These are phyloP conservation scores for Cyclospora cayetanensis DNA, from an alignment of 169 alveolate genomes.

Conservation along the genomic window DNA sequence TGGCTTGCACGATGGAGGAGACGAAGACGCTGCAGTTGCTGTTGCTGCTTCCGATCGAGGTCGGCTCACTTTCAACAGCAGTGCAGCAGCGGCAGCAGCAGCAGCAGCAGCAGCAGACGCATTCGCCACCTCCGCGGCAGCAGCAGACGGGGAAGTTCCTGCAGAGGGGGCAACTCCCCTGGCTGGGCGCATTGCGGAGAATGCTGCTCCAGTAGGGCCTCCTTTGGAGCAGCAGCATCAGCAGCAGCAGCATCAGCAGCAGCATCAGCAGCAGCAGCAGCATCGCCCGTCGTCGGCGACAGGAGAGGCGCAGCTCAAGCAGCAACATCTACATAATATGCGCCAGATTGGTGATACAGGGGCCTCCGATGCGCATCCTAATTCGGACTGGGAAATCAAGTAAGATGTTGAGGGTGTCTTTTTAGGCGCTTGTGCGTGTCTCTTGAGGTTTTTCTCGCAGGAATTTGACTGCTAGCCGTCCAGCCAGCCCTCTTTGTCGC, in stretches of 20 bases:
- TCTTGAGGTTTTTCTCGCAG: not conserved
- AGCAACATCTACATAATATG: not conserved
- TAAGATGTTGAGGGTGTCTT: not conserved
- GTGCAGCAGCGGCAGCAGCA: not conserved
- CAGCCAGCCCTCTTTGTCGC: not conserved
- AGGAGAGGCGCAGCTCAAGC: not conserved
- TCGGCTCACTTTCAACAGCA: not conserved
- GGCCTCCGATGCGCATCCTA: too few species aligned
- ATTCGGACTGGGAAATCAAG: conserved; percentile 33
- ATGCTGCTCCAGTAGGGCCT: not conserved
- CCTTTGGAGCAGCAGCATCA: not conserved
- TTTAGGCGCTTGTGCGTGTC: too few species aligned
- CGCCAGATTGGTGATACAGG: not conserved
- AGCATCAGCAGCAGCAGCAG: not conserved
- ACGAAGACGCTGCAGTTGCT: not conserved
- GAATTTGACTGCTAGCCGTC: not conserved
- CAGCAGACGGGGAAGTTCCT: not conserved
- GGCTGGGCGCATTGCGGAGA: not conserved
- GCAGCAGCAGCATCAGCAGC: not conserved
- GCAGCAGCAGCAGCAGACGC: not conserved
- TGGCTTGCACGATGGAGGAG: not conserved
- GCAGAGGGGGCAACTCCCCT: not conserved
- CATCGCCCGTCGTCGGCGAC: not conserved
- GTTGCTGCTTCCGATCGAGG: not conserved
- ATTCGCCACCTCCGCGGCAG: not conserved